Conservation (phyloP, 1,139 yeast species). For the Nematodospora anomalae region DNA sequence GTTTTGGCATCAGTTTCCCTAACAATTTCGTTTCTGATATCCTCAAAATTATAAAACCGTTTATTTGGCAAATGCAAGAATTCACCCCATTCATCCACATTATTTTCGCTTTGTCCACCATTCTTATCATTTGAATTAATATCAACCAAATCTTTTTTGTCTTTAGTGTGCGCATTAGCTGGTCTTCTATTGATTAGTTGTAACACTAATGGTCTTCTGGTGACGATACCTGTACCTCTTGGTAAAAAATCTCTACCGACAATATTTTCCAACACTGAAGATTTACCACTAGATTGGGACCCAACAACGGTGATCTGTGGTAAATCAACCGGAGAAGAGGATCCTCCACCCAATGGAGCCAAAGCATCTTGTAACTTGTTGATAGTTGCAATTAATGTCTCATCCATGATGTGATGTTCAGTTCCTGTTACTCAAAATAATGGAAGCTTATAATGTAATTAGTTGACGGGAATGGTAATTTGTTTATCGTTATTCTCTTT, state of each 20-base stretch:
- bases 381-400: constrained; percentile 82
- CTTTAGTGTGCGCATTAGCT: constrained; percentile 22
- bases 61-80: constrained; percentile 90
- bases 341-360: constrained; percentile 90
- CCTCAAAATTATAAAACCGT: constrained; percentile 86
- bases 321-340: constrained; percentile 80
- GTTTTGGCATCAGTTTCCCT: constrained; percentile 93
- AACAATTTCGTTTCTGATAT: constrained; percentile 87
- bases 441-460: no score
- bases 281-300: constrained; percentile 91
- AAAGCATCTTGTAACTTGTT: constrained; percentile 92
- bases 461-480: no score
- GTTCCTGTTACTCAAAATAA: constrained; percentile 1
- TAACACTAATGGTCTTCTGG: constrained; percentile 86
- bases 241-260: constrained; percentile 96
- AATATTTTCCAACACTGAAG: constrained; percentile 89
- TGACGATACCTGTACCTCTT: constrained; percentile 93
- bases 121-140: constrained; percentile 39
- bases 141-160: constrained; percentile 28
- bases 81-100: constrained; percentile 97
- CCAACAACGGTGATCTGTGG: constrained; percentile 98
- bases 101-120: constrained; percentile 64
- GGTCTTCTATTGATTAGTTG: constrained; percentile 73
- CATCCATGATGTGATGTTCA: constrained; percentile 63
- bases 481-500: neutral